These are phyloP conservation scores for Acrodontium crateriforme DNA, from an alignment of 2,329 filamentous ascomycete species.

Conservation along the genomic window DNA sequence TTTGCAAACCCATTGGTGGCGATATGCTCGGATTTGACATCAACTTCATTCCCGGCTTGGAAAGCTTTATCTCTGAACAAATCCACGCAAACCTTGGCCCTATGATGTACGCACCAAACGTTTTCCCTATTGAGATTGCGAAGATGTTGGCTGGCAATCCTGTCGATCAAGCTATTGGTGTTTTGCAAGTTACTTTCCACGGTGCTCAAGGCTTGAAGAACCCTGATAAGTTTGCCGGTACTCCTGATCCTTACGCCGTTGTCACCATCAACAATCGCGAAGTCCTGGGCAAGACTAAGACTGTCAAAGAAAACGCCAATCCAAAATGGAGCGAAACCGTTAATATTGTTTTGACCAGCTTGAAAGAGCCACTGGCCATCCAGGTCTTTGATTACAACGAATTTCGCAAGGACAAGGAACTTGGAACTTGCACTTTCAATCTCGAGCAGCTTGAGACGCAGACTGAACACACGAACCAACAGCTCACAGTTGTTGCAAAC, in stretches of 20 bases:
- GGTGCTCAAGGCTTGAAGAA: constrained; percentile 90
- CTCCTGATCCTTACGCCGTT: constrained; percentile 76
- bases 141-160: constrained; percentile 94
- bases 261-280: constrained; percentile 74
- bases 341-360: constrained; percentile 85
- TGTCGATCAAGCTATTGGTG: constrained; percentile 90
- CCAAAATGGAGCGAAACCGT: constrained; percentile 95
- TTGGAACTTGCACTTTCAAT: constrained; percentile 73
- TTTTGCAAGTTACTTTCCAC: constrained; percentile 81
- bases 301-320: constrained; percentile 66
- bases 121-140: constrained; percentile 95
- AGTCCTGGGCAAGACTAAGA: constrained; percentile 79
- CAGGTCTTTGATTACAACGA: constrained; percentile 89
- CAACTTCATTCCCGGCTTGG: constrained; percentile 93
- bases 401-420: constrained; percentile 88
- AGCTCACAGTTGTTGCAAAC: constrained; percentile 69
- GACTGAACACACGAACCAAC: constrained; percentile 67
- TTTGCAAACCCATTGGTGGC: constrained; percentile 92
- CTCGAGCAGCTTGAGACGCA: constrained; percentile 71
- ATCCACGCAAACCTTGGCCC: constrained; percentile 87
- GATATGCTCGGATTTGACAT: constrained; percentile 96
- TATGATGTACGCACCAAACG: constrained; percentile 97
- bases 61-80: constrained; percentile 87
- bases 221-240: constrained; percentile 81
- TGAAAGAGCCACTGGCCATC: constrained; percentile 75